Base-by-base conservation (phyloP, 1,284 basidiomycete genomes). In the Apiotrichum mycotoxinovorans region DNA sequence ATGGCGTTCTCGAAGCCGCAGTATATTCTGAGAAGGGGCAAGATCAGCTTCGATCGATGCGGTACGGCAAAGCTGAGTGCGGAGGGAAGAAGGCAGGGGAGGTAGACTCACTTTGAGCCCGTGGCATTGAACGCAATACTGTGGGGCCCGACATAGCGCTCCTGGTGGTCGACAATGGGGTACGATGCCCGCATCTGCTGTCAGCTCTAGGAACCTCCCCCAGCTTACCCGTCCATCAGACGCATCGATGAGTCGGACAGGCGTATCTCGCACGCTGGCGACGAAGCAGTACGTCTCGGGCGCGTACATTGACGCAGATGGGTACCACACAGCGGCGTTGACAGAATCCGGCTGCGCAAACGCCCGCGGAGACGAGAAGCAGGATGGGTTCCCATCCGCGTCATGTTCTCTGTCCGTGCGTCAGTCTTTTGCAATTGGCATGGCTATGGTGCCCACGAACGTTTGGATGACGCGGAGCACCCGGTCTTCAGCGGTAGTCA, bases 1-100 rank as follows among this genome's bases (percentile, higher is more conserved):
- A 96, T 88, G 0, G 91, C 87, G 61, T 87, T 85, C 74, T 93
- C 88, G 58, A 88, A 91, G 0, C 92, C 91, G 70, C 91, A 93
- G 71, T 93, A 95, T 4, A 95, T 74, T 62, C 91, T 93, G 47
- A 30, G 5, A 30, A 5, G 30, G 7, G 30, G 30, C 12, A 30
- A 12, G 30, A 30, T 7, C 12, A 30, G 30, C 5, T 30, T 30
- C 30, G 12, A 30, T 30, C 7, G 30, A 12, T 30, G 30, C 12
- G 30, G 12, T 30, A 5, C 7, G 30, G 30, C 30, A 30, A 30
- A 12, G 30, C 30, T n/a, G n/a, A n/a, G n/a, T n/a, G n/a, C n/a
- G n/a, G n/a, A n/a, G n/a, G n/a, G n/a, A n/a, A 34, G 33, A 41
- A 26, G 17, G 12, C 17, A 14, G 17, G 26, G 44, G 26, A 18